Evolutionary conservation across 2,329 filamentous ascomycete species (phyloP).

Genomic region (Tolypocladium ovalisporum): DNA sequence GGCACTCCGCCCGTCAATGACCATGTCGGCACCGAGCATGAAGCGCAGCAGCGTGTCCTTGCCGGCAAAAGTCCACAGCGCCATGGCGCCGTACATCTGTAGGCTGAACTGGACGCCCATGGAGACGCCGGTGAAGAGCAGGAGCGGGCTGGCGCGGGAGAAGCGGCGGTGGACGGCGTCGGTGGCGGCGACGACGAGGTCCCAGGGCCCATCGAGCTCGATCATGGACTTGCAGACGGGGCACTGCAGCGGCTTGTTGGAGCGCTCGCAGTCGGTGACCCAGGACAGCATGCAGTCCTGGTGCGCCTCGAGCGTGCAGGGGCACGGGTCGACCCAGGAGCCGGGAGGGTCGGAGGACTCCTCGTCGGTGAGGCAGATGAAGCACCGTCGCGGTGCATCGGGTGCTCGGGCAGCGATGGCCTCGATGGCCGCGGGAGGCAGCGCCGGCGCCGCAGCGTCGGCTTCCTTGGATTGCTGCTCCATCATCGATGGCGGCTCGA

Average conservation of each 20-base stretch:
- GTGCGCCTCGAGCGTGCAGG: conserved; percentile 83
- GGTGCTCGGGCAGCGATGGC: conserved; percentile 7
- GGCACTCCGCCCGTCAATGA: conserved; percentile 13
- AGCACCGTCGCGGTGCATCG: conserved; percentile 37
- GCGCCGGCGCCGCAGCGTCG: conserved; percentile 1
- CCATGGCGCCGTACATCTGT: conserved; percentile 40
- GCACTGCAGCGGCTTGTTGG: conserved; percentile 60
- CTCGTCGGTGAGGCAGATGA: conserved; percentile 52
- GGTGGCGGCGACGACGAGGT: conserved; percentile 58
- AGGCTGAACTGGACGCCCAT: conserved; percentile 39
- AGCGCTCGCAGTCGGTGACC: conserved; percentile 77
- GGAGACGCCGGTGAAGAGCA: conserved; percentile 51
- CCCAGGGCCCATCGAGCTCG: conserved; percentile 61
- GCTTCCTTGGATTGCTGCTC: neutral
- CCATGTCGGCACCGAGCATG: conserved; percentile 23
- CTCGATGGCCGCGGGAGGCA: conserved; percentile 7
- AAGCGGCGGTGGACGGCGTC: conserved; percentile 45
- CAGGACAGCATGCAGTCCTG: conserved; percentile 83
- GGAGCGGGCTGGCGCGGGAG: conserved; percentile 44
- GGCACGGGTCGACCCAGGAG: conserved; percentile 78
- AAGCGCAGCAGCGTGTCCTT: conserved; percentile 31
- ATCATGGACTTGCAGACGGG: conserved; percentile 85
- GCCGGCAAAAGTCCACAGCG: conserved; percentile 42
- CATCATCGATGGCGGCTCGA: neutral
- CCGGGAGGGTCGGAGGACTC: conserved; percentile 34